A percentile compares a stretch with the other conserved stretches of the same genome.
These are phyloP conservation scores for Candida pseudoviswanathii DNA, from an alignment of 1,139 yeast genomes.

Conservation along the genomic window DNA sequence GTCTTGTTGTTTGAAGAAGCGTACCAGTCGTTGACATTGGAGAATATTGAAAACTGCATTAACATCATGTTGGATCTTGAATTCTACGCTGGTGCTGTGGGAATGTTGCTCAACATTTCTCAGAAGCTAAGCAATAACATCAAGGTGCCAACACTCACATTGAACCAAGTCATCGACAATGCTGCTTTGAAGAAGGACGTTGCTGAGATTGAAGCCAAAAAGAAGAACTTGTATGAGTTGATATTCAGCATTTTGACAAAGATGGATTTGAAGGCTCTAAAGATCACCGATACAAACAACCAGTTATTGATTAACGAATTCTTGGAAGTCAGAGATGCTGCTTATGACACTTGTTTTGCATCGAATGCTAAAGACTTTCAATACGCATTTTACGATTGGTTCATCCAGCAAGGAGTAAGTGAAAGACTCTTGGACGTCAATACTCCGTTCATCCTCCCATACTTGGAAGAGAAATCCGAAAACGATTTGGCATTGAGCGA, in stretches of 20 bases:
- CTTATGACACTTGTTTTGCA: conserved; percentile 74
- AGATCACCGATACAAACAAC: conserved; percentile 46
- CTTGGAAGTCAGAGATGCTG: conserved; percentile 64
- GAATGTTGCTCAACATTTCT: conserved; percentile 78
- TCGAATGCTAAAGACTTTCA: conserved; percentile 84
- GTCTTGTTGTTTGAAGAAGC: conserved; percentile 79
- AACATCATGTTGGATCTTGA: conserved; percentile 76
- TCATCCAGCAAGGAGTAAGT: conserved; percentile 73
- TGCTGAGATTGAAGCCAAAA: conserved; percentile 26
- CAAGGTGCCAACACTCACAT: conserved; percentile 12
- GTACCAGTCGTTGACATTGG: conserved; percentile 74
- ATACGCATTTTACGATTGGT: conserved; percentile 91
- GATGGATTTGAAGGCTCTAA: conserved; percentile 68
- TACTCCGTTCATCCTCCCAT: conserved; percentile 78
- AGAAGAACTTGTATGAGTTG: conserved; percentile 65
- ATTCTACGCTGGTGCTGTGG: conserved; percentile 84
- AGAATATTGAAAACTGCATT: conserved; percentile 79
- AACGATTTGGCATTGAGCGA: conserved; percentile 75
- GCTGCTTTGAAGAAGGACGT: conserved; percentile 14
- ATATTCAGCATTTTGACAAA: conserved; percentile 74
- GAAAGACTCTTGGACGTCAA: conserved; percentile 77
- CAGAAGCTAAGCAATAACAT: conserved; percentile 54
- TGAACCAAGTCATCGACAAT: conserved; percentile 13
- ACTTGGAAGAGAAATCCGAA: conserved; percentile 71
- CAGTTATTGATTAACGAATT: conserved; percentile 54